These are phyloP conservation scores for Grosmannia clavigera DNA, from an alignment of 2,329 filamentous ascomycete species.

Conservation along the genomic window DNA sequence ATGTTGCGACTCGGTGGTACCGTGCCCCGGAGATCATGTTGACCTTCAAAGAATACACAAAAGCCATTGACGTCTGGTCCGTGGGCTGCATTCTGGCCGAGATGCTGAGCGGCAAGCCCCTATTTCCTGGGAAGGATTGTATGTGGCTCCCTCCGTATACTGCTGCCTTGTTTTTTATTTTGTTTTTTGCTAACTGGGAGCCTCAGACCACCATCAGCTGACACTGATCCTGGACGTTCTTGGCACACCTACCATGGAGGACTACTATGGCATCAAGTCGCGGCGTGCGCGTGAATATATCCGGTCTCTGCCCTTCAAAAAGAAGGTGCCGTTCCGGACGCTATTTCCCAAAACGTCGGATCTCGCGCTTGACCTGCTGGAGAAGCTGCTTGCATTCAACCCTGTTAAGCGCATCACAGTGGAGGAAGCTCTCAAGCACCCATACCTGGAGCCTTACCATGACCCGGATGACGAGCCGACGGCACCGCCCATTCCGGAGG, in stretches of 20 bases:
- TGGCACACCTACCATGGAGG: constrained; percentile 97
- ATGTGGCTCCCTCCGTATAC: constrained; percentile 25
- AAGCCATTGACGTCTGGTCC: constrained; percentile 98
- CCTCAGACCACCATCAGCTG: constrained; percentile 84
- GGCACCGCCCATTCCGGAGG: constrained; percentile 89
- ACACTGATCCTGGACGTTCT: constrained; percentile 95
- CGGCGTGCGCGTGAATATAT: constrained; percentile 96
- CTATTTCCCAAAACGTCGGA: constrained; percentile 99
- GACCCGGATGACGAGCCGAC: constrained; percentile 98
- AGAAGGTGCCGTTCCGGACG: constrained; percentile 96
- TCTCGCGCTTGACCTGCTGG: constrained; percentile 79
- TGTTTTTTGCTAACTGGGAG: neutral
- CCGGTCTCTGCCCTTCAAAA: constrained; percentile 95
- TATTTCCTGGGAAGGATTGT: constrained; percentile 99
- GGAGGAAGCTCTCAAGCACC: constrained; percentile 92
- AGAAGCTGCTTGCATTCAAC: constrained; percentile 95
- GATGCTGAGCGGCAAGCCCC: constrained; percentile 95
- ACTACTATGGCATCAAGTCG: constrained; percentile 99
- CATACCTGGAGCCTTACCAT: constrained; percentile 96
- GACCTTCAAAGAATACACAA: constrained; percentile 99
- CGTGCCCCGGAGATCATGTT: constrained; percentile 99
- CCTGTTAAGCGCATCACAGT: constrained; percentile 97
- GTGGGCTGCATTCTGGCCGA: constrained; percentile 96
- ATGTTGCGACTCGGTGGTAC: constrained; percentile 98
- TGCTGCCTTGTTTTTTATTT: neutral